phyloP scores from a whole-genome alignment of 2,329 filamentous ascomycete genomes.

The Parastagonospora nodorum region DNA sequence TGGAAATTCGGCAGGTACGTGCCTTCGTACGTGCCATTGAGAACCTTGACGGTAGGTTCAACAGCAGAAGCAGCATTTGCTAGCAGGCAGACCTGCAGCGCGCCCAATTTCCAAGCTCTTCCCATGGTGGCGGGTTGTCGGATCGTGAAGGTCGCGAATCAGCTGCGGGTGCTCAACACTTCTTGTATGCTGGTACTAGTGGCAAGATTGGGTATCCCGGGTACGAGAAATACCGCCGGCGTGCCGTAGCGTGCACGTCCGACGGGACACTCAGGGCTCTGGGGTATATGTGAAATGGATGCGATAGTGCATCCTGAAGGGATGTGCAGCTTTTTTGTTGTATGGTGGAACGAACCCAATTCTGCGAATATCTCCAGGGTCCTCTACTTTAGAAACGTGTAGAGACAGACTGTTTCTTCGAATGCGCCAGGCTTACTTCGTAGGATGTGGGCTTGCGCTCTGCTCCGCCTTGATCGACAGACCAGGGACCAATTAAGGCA shows the following conservation, averaged over 20 bases:
- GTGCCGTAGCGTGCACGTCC: constrained; percentile 9
- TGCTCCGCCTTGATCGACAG: too few species aligned
- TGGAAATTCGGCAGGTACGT: constrained; percentile 40
- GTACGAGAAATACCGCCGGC: constrained; percentile 1
- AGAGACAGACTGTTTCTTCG: too few species aligned
- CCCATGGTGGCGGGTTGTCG: constrained; percentile 11
- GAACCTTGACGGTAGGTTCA: constrained; percentile 33
- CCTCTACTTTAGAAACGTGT: too few species aligned
- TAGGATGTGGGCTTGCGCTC: too few species aligned
- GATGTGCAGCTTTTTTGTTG: too few species aligned
- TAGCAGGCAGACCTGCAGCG: constrained; percentile 16
- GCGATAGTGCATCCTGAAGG: too few species aligned
- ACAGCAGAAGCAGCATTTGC: constrained; percentile 15
- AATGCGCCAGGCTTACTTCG: too few species aligned
- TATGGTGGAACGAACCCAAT: too few species aligned
- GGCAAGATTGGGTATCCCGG: constrained; percentile 1
- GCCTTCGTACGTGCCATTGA: constrained; percentile 45
- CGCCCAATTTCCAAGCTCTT: constrained; percentile 25
- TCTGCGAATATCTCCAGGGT: too few species aligned
- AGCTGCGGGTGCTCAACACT: not conserved
- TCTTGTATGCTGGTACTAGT: constrained; percentile 16
- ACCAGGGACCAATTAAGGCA: too few species aligned
- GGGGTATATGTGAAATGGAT: too few species aligned
- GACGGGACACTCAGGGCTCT: not conserved
- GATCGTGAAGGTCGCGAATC: not conserved